Base-by-base conservation (phyloP, 805 yeast genomes). In the Wickerhamomyces bisporus region DNA sequence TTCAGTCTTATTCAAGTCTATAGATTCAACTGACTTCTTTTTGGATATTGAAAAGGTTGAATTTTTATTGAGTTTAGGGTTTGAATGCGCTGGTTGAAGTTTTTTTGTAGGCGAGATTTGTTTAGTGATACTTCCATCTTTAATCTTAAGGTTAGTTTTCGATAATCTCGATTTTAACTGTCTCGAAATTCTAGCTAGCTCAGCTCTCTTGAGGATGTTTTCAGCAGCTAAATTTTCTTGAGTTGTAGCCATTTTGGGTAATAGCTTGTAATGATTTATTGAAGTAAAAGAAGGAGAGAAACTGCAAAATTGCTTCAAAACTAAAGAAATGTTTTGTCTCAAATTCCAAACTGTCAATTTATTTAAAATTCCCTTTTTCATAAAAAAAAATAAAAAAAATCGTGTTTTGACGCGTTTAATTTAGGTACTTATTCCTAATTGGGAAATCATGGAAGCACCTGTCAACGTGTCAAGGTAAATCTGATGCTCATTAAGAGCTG, bases 121-220 rank as follows among this genome's bases (percentile, higher is more conserved):
- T 8, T 17, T 25, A 12, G 23, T 16, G 5, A 21, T 54, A 6
- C 35, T 18, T 19, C 35, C 37, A 7, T 37, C 42, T 20, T 42
- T 44, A 6, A 38, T 35, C 52, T 52, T 63, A 5, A 64, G 35
- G 12, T 69, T 70, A 2, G 73, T 71, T 47, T 61, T 65, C 20
- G 64, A 61, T 15, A 69, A 50, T 43, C 67, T 62, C 7, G 64
- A 54, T 46, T 67, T 68, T 18, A 69, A 47, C 43, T 66, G 73
- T 41, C 72, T 53, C 2, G 75, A 65, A 37, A 69, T 62, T 40
- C 71, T 59, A 5, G 73, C 70, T 6, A 69, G 57, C 43, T 69
- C 73, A 4, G 70, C 75, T 36, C 73, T 56, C 42, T 68, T 68
- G 30, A 69, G 53, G 32, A 69, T 67, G 43, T 62, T 64, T 39